Evolutionary conservation across 208 protist species (phyloP).

Genomic region (Leishmania mexicana): DNA sequence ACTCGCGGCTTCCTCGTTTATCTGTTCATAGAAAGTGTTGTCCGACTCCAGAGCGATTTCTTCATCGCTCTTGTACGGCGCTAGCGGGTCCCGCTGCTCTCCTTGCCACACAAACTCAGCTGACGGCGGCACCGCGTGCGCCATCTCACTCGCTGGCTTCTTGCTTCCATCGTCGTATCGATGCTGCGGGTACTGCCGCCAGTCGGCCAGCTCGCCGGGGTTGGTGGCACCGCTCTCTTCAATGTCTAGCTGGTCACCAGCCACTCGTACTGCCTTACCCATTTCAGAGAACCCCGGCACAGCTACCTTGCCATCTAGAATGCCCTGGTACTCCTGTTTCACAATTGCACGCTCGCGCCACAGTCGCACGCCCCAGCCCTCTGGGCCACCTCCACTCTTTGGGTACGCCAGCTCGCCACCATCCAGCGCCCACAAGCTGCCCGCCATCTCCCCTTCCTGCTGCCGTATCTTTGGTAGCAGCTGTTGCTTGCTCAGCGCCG

Average conservation of each 20-base stretch:
- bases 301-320: slow-evolving; percentile 47
- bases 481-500: slow-evolving; percentile 48
- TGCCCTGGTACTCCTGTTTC: slow-evolving; percentile 67
- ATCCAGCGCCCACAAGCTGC: slow-evolving; percentile 83
- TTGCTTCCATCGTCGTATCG: slow-evolving; percentile 63
- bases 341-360: slow-evolving; percentile 84
- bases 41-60: slow-evolving; percentile 85
- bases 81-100: slow-evolving; percentile 67
- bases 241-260: slow-evolving; percentile 84
- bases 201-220: slow-evolving; percentile 75
- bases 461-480: slow-evolving; percentile 68
- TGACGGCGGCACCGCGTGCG: slow-evolving; percentile 52
- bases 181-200: slow-evolving; percentile 60
- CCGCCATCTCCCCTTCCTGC: slow-evolving; percentile 76
- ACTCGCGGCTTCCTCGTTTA: slow-evolving; percentile 44
- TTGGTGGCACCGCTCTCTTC: slow-evolving; percentile 68
- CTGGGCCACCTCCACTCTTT: slow-evolving; percentile 73
- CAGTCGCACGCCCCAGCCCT: slow-evolving; percentile 85
- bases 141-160: slow-evolving; percentile 80
- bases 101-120: slow-evolving; percentile 84
- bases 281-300: slow-evolving; percentile 59
- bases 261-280: slow-evolving; percentile 59
- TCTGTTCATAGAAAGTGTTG: slow-evolving; percentile 79
- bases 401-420: slow-evolving; percentile 89
- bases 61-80: slow-evolving; percentile 86